These are phyloP conservation scores for Rosa persica DNA, from an alignment of 306 rosid genomes.

Conservation along the genomic window DNA sequence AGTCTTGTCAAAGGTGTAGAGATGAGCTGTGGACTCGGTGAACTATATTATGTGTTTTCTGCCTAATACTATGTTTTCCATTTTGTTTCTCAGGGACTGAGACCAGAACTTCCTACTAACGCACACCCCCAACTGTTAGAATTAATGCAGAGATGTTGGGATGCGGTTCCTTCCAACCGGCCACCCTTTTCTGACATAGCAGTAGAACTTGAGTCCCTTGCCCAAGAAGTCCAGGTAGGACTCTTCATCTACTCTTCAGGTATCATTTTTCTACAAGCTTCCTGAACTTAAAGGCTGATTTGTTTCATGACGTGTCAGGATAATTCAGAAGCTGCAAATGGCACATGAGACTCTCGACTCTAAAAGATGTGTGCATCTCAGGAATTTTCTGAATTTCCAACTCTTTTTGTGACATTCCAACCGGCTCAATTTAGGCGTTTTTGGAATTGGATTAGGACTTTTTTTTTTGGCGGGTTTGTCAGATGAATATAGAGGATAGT, in stretches of 20 bases:
- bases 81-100: conserved; percentile 65
- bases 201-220: conserved; percentile 69
- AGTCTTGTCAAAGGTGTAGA: background rate
- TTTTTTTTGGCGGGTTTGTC: conserved; percentile 23
- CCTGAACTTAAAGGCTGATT: background rate
- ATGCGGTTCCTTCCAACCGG: conserved; percentile 65
- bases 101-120: conserved; percentile 81
- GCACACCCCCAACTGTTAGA: conserved; percentile 75
- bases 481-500: conserved; percentile 37
- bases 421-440: conserved; percentile 41
- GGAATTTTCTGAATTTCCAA: background rate
- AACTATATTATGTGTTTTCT: background rate
- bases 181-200: conserved; percentile 74
- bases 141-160: conserved; percentile 95
- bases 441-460: conserved; percentile 39
- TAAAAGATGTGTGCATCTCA: background rate
- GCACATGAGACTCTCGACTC: conserved; percentile 37
- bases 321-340: conserved; percentile 41
- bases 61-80: conserved; percentile 18
- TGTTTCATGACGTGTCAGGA: conserved; percentile 48
- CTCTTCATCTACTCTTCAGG: background rate
- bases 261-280: conserved; percentile 7
- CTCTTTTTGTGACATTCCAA: conserved; percentile 22
- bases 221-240: conserved; percentile 58
- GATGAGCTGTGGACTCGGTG: background rate